Evolutionary conservation across 257 asterid genomes (phyloP).

Genomic region (Solanum arcanum): DNA sequence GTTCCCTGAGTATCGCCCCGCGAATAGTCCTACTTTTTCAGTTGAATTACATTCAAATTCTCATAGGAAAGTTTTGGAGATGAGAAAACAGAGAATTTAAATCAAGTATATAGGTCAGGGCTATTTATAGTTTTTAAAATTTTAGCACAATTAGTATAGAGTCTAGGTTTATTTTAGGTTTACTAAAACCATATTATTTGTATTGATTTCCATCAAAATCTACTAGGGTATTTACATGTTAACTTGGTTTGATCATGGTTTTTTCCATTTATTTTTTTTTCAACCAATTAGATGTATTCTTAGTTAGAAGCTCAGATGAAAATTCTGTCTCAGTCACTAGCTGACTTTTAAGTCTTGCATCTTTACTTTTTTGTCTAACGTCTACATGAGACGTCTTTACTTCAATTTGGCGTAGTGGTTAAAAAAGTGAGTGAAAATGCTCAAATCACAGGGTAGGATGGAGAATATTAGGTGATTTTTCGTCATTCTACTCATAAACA

Average conservation of each 20-base stretch:
- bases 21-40: conserved; percentile 66
- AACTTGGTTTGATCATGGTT: conserved; percentile 9
- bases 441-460: neutral
- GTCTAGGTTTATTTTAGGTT: conserved; percentile 23
- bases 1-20: conserved; percentile 87
- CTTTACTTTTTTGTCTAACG: neutral
- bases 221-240: conserved; percentile 14
- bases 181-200: conserved; percentile 9
- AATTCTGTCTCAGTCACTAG: neutral
- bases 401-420: neutral
- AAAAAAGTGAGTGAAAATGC: neutral
- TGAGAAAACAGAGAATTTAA: conserved; percentile 53
- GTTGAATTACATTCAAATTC: conserved; percentile 63
- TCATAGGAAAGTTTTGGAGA: conserved; percentile 75
- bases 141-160: conserved; percentile 26
- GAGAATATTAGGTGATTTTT: neutral
- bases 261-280: neutral
- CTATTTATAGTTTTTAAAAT: conserved; percentile 4
- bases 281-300: neutral
- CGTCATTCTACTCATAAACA: neutral
- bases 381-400: neutral
- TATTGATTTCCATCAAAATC: conserved; percentile 12
- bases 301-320: neutral
- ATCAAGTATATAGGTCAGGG: conserved; percentile 41
- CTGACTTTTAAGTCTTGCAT: too few relatives aligned